Percentiles rank a stretch among this genome's conserved stretches.
Evolutionary conservation across 495 filamentous ascomycete genomes (phyloP).

Genomic region (Pyrenula massariospora): DNA sequence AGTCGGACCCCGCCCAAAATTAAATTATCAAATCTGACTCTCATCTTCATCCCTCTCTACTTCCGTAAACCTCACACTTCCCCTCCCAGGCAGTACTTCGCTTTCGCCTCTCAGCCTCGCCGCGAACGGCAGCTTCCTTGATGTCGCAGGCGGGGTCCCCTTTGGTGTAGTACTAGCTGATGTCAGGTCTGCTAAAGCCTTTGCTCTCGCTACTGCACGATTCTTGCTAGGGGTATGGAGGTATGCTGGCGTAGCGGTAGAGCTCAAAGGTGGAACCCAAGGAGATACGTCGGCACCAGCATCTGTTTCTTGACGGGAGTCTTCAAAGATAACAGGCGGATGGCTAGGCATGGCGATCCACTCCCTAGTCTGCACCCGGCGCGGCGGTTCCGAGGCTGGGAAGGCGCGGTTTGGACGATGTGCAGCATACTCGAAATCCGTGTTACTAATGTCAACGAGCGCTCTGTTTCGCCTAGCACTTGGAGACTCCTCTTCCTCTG

Average conservation of each 20-base stretch:
- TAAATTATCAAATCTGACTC: no score
- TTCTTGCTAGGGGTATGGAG: slow-evolving; percentile 46
- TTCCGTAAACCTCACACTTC: no score
- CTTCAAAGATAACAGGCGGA: slow-evolving; percentile 25
- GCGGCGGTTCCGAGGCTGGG: slow-evolving; percentile 12
- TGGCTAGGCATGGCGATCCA: slow-evolving; percentile 32
- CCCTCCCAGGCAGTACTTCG: no score
- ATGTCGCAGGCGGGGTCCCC: not conserved
- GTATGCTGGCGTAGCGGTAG: slow-evolving; percentile 39
- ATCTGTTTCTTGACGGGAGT: slow-evolving; percentile 25
- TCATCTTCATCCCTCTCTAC: no score
- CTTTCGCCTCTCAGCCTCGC: not conserved
- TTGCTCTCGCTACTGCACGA: slow-evolving; percentile 30
- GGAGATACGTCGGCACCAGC: no score
- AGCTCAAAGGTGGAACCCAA: slow-evolving; percentile 21
- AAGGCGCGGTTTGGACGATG: no score
- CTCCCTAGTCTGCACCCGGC: slow-evolving; percentile 13
- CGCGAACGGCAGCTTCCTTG: not conserved
- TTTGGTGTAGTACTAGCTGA: slow-evolving; percentile 37
- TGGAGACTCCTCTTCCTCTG: slow-evolving; percentile 1
- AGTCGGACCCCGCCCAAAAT: no score
- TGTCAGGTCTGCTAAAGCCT: slow-evolving; percentile 34
- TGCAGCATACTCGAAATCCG: slow-evolving; percentile 1
- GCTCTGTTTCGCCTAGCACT: slow-evolving; percentile 2
- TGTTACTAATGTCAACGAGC: slow-evolving; percentile 2